phyloP scores from a whole-genome alignment of 257 asterid species.

The Parsonsia alboflavescens region DNA sequence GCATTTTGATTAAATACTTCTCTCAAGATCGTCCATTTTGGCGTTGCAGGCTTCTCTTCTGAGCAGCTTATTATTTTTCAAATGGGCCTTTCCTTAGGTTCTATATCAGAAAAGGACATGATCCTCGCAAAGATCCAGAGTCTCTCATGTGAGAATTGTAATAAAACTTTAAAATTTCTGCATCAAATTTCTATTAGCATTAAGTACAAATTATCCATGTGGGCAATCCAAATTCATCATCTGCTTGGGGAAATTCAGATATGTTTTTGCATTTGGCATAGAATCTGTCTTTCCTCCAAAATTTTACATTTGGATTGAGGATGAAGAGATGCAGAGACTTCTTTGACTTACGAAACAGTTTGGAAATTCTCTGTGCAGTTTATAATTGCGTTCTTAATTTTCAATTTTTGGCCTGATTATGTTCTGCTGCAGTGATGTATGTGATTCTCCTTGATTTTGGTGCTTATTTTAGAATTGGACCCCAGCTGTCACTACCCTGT shows the following conservation, averaged over 20 bases:
- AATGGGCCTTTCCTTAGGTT: constrained; percentile 88
- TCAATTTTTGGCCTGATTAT: background rate
- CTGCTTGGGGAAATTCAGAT: background rate
- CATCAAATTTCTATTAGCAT: background rate
- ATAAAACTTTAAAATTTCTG: background rate
- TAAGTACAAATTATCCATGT: background rate
- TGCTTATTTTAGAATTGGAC: background rate
- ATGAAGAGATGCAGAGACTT: background rate
- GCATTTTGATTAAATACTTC: constrained; percentile 15
- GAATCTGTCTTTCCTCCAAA: background rate
- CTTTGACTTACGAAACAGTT: background rate
- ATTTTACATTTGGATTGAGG: background rate
- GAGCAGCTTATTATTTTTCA: constrained; percentile 85
- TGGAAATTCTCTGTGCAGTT: background rate
- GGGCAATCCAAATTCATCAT: background rate
- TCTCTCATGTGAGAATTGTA: constrained; percentile 68
- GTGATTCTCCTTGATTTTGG: background rate
- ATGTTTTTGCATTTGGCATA: background rate
- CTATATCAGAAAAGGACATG: constrained; percentile 93
- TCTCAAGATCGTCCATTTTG: constrained; percentile 22
- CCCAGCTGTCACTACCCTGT: too few relatives aligned
- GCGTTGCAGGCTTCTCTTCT: constrained; percentile 66
- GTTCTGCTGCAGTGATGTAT: background rate
- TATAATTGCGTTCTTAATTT: background rate
- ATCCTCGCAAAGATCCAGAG: constrained; percentile 94